Percentiles rank a stretch among this genome's conserved stretches.
Conservation (phyloP, 768 basidiomycete genomes). For the Calocybe indica region DNA sequence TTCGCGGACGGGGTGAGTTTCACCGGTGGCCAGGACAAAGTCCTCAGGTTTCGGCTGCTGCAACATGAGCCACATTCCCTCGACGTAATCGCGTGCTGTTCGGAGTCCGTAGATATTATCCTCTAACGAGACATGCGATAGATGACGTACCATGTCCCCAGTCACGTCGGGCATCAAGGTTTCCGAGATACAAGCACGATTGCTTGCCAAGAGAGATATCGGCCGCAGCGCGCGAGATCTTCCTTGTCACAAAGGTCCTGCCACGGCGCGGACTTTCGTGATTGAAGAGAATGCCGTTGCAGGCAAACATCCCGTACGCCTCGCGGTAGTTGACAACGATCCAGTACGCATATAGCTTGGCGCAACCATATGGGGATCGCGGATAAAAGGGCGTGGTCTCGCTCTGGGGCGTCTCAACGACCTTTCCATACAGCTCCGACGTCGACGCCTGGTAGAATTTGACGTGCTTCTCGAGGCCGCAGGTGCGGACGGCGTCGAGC, state of each 20-base stretch:
- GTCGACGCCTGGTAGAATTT: conserved; percentile 98
- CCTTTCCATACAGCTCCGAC: conserved; percentile 95
- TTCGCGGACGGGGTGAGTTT: conserved; percentile 93
- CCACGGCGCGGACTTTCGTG: conserved; percentile 96
- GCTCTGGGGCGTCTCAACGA: conserved; percentile 90
- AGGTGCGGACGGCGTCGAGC: conserved; percentile 93
- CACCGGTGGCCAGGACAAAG: conserved; percentile 93
- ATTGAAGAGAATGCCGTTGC: conserved; percentile 97
- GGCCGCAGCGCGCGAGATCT: conserved; percentile 88
- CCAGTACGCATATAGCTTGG: conserved; percentile 91
- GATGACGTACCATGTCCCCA: conserved; percentile 85
- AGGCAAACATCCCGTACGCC: conserved; percentile 94
- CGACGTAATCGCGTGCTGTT: conserved; percentile 82
- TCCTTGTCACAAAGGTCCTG: conserved; percentile 92
- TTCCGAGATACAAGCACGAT: conserved; percentile 87
- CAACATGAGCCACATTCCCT: conserved; percentile 97
- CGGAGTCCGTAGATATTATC: conserved; percentile 4
- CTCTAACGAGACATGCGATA: neutral
- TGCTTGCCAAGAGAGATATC: conserved; percentile 91
- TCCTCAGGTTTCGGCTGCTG: conserved; percentile 82
- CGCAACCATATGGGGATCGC: conserved; percentile 94
- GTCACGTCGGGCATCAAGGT: conserved; percentile 91
- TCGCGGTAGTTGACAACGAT: conserved; percentile 91
- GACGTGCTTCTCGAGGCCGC: conserved; percentile 87
- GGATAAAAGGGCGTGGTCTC: conserved; percentile 98